Percentiles rank a stretch among this genome's conserved stretches.
phyloP scores from a whole-genome alignment of 305 asterid species.

The Petunia hybrid region DNA sequence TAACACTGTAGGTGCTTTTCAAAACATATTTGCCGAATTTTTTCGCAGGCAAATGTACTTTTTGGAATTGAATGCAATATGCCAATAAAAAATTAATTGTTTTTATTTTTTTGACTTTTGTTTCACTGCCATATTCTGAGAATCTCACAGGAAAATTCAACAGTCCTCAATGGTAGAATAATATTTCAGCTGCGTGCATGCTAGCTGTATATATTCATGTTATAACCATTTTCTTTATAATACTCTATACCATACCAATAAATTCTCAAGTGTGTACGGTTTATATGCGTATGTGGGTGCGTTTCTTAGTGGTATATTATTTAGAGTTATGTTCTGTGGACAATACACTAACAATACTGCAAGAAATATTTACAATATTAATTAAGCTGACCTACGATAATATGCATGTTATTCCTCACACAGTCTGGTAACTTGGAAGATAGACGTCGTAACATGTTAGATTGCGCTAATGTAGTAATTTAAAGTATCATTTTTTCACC shows the following conservation, averaged over 20 bases:
- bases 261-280: neutral
- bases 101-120: constrained; percentile 33
- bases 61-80: neutral
- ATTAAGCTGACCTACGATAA: too few species aligned
- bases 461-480: too few species aligned
- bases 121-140: constrained; percentile 18
- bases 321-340: too few species aligned
- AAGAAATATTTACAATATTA: too few species aligned
- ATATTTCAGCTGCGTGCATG: constrained; percentile 16
- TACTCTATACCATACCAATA: neutral
- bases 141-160: constrained; percentile 18
- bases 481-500: too few species aligned
- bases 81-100: constrained; percentile 1
- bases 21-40: constrained; percentile 36
- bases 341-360: too few species aligned
- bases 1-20: neutral
- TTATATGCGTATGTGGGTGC: neutral
- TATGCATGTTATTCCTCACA: too few species aligned
- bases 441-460: too few species aligned
- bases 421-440: too few species aligned
- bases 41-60: neutral
- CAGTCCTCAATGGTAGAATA: constrained; percentile 9
- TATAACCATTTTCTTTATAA: neutral
- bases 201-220: constrained; percentile 20
- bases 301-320: neutral